Evolutionary conservation across 306 rosid genomes (phyloP).

Genomic region (Herpetospermum pedunculosum): DNA sequence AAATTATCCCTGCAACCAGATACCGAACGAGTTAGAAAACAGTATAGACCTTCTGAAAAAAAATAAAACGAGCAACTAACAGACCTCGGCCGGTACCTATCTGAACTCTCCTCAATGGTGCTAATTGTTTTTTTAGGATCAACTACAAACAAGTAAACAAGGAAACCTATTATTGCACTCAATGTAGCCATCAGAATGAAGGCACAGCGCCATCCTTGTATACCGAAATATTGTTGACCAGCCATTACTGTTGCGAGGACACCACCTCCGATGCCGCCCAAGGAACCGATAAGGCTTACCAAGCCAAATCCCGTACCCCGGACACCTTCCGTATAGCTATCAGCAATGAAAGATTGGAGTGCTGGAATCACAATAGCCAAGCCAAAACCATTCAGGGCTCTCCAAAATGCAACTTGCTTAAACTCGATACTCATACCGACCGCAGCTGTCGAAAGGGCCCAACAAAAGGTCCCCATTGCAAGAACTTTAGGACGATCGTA

Average conservation of each 20-base stretch:
- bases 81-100: not conserved
- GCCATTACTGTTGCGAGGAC: slow-evolving; percentile 95
- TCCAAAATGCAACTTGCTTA: slow-evolving; percentile 76
- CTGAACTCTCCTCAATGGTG: slow-evolving; percentile 7
- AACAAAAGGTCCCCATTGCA: slow-evolving; percentile 77
- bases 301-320: slow-evolving; percentile 87
- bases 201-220: slow-evolving; percentile 85
- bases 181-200: slow-evolving; percentile 64
- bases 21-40: slow-evolving; percentile 10
- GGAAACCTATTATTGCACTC: slow-evolving; percentile 71
- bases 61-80: not conserved
- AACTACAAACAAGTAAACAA: slow-evolving; percentile 60
- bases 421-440: slow-evolving; percentile 56
- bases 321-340: slow-evolving; percentile 64
- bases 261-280: slow-evolving; percentile 96
- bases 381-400: slow-evolving; percentile 86
- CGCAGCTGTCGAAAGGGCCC: slow-evolving; percentile 97
- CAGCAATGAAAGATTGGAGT: slow-evolving; percentile 92
- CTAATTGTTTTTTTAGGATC: slow-evolving; percentile 45
- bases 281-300: slow-evolving; percentile 52
- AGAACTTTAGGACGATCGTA: slow-evolving; percentile 77
- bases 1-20: slow-evolving; percentile 35
- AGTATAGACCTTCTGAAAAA: not conserved
- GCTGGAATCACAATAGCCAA: slow-evolving; percentile 97
- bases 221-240: slow-evolving; percentile 56